Percentiles rank a stretch among this genome's conserved stretches.
Evolutionary conservation across 2,329 filamentous ascomycete species (phyloP).

Genomic region (Hirsutella minnesotensis): DNA sequence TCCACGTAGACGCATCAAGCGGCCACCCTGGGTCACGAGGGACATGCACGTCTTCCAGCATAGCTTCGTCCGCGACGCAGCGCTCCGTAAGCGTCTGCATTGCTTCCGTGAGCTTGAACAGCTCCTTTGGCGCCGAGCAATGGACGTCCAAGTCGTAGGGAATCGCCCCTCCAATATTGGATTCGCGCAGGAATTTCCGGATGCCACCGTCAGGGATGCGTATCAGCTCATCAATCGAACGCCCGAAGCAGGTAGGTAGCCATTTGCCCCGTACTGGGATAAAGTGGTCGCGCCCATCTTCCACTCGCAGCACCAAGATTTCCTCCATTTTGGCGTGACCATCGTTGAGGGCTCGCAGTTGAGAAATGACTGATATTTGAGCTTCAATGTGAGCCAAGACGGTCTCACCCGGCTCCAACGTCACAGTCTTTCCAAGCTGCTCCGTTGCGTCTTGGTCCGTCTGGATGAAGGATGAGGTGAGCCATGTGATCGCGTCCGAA

Average conservation of each 20-base stretch:
- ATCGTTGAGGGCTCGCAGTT: conserved; percentile 62
- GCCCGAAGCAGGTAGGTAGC: conserved; percentile 71
- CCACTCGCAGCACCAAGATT: conserved; percentile 74
- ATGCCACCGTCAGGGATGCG: conserved; percentile 74
- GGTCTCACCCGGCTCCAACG: conserved; percentile 75
- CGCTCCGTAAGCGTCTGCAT: conserved; percentile 49
- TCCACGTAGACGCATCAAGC: conserved; percentile 33
- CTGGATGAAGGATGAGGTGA: conserved; percentile 52
- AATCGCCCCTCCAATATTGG: conserved; percentile 34
- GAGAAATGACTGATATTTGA: conserved; percentile 49
- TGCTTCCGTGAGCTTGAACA: conserved; percentile 80
- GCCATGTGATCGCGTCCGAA: conserved; percentile 46
- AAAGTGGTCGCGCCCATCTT: conserved; percentile 81
- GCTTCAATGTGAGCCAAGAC: conserved; percentile 57
- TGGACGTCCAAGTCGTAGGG: conserved; percentile 47
- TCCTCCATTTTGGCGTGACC: conserved; percentile 60
- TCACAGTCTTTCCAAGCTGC: conserved; percentile 38
- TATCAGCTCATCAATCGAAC: conserved; percentile 80
- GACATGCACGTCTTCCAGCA: conserved; percentile 41
- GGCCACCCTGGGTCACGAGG: conserved; percentile 50
- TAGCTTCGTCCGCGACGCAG: conserved; percentile 47
- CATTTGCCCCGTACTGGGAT: conserved; percentile 69
- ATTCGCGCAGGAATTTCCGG: conserved; percentile 33
- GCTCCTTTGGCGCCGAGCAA: conserved; percentile 74
- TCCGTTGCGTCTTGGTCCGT: conserved; percentile 20